These are phyloP conservation scores for Colletotrichum plurivorum DNA, from an alignment of 2,329 filamentous ascomycete species.

Conservation along the genomic window DNA sequence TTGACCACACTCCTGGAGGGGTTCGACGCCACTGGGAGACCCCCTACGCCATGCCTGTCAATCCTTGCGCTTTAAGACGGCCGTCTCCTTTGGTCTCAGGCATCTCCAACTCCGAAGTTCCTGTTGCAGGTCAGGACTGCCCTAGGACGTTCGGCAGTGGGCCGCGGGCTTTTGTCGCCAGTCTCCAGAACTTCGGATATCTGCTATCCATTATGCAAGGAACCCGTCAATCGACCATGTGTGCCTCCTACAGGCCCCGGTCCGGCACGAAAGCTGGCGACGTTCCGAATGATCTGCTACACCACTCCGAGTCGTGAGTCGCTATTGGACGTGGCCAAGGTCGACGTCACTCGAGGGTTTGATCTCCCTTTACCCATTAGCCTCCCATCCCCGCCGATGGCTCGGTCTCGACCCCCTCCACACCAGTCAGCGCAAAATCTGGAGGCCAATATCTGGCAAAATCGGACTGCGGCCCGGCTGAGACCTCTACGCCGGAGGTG, in stretches of 20 bases:
- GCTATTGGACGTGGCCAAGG: conserved; percentile 5
- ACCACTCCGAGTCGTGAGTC: not conserved
- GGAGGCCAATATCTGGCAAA: conserved; percentile 1
- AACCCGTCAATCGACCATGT: conserved; percentile 13
- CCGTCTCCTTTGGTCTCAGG: conserved; percentile 17
- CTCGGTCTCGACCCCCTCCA: not conserved
- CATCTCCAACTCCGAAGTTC: conserved; percentile 25
- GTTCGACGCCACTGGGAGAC: not conserved
- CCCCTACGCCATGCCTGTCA: conserved; percentile 2
- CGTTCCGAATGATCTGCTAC: conserved; percentile 34
- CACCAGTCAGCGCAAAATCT: not conserved
- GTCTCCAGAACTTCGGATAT: conserved; percentile 20
- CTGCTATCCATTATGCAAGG: conserved; percentile 31
- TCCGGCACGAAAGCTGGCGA: conserved; percentile 23
- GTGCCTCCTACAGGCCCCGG: conserved; percentile 9
- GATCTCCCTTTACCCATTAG: conserved; percentile 13
- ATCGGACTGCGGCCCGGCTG: conserved; percentile 17
- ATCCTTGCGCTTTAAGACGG: conserved; percentile 5
- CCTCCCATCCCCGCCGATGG: not conserved
- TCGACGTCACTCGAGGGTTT: conserved; percentile 29
- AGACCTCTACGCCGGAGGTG: not conserved
- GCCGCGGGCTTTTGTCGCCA: conserved; percentile 7
- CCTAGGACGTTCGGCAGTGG: conserved; percentile 22
- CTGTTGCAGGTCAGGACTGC: conserved; percentile 27
- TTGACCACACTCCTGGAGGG: not conserved